Evolutionary conservation across 2,329 filamentous ascomycete genomes (phyloP).

Genomic region (Fusarium poae): DNA sequence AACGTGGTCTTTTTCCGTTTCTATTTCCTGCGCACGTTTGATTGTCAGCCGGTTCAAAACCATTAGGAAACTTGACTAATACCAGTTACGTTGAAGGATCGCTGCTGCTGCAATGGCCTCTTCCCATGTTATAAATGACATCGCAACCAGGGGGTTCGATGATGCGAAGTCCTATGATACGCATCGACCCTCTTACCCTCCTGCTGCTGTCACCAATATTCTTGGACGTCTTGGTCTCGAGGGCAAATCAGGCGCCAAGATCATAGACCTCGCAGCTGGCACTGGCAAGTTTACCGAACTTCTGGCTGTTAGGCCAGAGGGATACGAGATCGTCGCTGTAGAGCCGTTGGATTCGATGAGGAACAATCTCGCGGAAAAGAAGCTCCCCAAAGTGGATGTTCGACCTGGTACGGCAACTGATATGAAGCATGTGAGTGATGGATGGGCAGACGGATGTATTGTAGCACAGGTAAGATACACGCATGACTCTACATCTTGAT

Average conservation of each 20-base stretch:
- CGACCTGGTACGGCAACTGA: constrained; percentile 69
- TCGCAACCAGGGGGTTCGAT: constrained; percentile 70
- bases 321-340: constrained; percentile 71
- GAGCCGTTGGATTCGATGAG: constrained; percentile 77
- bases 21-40: constrained; percentile 12
- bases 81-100: not conserved
- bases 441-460: constrained; percentile 74
- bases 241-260: constrained; percentile 59
- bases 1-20: not conserved
- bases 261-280: constrained; percentile 76
- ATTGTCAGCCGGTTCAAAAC: not conserved
- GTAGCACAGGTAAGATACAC: constrained; percentile 71
- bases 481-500: constrained; percentile 14
- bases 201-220: constrained; percentile 69
- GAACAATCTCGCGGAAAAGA: constrained; percentile 69
- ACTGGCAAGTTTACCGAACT: constrained; percentile 78
- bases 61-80: constrained; percentile 7
- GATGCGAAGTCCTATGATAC: constrained; percentile 75
- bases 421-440: constrained; percentile 65
- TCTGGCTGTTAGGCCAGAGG: constrained; percentile 69
- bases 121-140: constrained; percentile 62
- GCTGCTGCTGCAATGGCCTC: constrained; percentile 28
- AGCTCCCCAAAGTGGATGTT: constrained; percentile 66
- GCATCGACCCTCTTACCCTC: constrained; percentile 75
- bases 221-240: constrained; percentile 67